These are phyloP conservation scores for Nakazawaea wickerhamii DNA, from an alignment of 805 yeast species.

Conservation along the genomic window DNA sequence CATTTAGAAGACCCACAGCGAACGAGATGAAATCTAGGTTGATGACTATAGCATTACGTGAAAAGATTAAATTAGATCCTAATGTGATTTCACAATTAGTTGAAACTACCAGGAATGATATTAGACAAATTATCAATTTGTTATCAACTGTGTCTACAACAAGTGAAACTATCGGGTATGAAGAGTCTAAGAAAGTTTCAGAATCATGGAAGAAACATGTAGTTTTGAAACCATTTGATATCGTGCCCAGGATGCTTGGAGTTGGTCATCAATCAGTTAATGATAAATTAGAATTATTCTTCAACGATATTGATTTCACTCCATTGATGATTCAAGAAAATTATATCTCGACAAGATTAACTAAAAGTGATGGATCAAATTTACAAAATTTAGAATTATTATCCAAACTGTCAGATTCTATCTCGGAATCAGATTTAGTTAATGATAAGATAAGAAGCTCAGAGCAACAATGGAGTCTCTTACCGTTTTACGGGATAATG, in stretches of 20 bases:
- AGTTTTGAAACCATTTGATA: conserved; percentile 90
- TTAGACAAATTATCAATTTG: conserved; percentile 88
- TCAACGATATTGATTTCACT: conserved; percentile 90
- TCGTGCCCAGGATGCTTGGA: conserved; percentile 60
- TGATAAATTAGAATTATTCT: conserved; percentile 83
- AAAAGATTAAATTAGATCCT: conserved; percentile 74
- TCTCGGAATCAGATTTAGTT: conserved; percentile 79
- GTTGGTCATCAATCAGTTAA: conserved; percentile 61
- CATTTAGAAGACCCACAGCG: conserved; percentile 86
- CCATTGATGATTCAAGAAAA: conserved; percentile 97
- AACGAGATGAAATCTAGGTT: conserved; percentile 75
- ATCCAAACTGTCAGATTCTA: conserved; percentile 78
- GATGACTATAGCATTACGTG: conserved; percentile 86
- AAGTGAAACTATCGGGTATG: conserved; percentile 53
- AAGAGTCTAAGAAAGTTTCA: conserved; percentile 57
- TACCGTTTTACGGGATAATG: conserved; percentile 86
- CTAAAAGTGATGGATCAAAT: conserved; percentile 31
- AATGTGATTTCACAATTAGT: conserved; percentile 78
- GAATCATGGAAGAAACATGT: conserved; percentile 84
- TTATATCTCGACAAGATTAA: conserved; percentile 65
- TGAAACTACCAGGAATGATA: conserved; percentile 81
- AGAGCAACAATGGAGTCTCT: conserved; percentile 89
- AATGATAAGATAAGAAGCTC: conserved; percentile 80
- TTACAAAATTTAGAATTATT: conserved; percentile 54
- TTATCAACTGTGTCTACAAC: conserved; percentile 81